These are phyloP conservation scores for Mycena citricolor DNA, from an alignment of 1,284 basidiomycete species.

Conservation along the genomic window DNA sequence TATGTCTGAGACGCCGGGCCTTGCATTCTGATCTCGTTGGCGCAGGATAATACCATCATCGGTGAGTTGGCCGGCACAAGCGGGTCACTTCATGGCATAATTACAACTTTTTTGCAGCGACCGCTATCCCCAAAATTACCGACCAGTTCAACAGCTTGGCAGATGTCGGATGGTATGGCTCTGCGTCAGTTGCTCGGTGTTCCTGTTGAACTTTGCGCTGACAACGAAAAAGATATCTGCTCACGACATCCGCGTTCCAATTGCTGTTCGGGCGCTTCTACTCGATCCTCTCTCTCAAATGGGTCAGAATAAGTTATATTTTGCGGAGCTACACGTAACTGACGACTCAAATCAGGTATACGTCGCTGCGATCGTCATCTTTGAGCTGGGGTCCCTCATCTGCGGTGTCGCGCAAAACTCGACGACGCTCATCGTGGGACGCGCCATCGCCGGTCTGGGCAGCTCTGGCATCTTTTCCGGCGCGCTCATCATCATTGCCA, in stretches of 20 bases:
- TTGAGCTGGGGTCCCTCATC: conserved; percentile 10
- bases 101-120: not conserved
- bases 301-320: too few species aligned
- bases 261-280: conserved; percentile 10
- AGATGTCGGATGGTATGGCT: conserved; percentile 12
- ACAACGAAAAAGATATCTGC: conserved; percentile 3
- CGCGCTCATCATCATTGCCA: conserved; percentile 12
- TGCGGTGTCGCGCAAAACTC: conserved; percentile 10
- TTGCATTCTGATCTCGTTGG: not conserved
- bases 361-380: conserved; percentile 4
- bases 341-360: conserved; percentile 14
- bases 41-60: conserved; percentile 9
- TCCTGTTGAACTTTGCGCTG: not conserved
- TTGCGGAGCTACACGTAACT: too few species aligned
- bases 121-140: conserved; percentile 8
- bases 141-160: conserved; percentile 10
- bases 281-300: conserved; percentile 3
- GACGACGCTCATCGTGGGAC: conserved; percentile 7
- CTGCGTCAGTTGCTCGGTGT: not conserved
- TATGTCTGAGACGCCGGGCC: not conserved
- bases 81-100: conserved; percentile 1
- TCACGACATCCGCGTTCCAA: conserved; percentile 5
- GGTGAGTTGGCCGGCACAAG: too few species aligned
- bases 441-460: conserved; percentile 15
- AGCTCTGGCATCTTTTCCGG: conserved; percentile 11